Evolutionary conservation across 75 land plant species (phyloP), one percentile per base, ranked within the genome.

Genomic region (Cupressus sempervirens): DNA sequence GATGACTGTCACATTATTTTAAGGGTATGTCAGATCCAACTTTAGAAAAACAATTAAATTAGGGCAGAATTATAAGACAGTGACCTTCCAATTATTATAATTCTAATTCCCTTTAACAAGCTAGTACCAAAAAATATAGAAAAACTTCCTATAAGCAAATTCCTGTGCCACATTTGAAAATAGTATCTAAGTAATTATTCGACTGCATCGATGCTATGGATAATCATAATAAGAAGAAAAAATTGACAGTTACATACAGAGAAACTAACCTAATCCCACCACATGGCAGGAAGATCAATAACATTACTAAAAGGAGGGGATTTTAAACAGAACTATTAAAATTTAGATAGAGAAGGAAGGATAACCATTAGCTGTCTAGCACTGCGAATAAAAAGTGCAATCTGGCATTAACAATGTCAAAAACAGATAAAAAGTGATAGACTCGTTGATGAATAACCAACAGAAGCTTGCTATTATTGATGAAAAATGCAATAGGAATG

Each of bases 1-100:
- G 93, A 92, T 36, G 93, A 82, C 99, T 98, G 92, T 41, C 54
- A 80, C 14, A 45, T 3, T 50, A n/a, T 26, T 41, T 76, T 26
- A 4, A 41, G 40, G 50, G 32, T 45, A 38, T 43, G 50, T 79
- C 48, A 79, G 52, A 26, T 79, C 5, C 81, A 79, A 43, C 11
- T 11, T 38, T 79, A n/a, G n/a, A 43, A 50, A 10, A 79, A 30
- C 40, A 43, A n/a, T 26, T 23, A 62, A 45, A 11, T 26, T 43
- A 43, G 50, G 20, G 13, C 13, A n/a, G 4, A 45, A 43, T 10
- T 26, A 2, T n/a, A 23, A 79, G 30, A 9, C 9, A n/a, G n/a
- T 43, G 41, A 18, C 29, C 20, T 79, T 79, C 26, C 30, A 79
- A n/a, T n/a, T 79, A 43, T 38, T 45, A 43, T 79, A 79, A 1